These are phyloP conservation scores for Fusarium sarcochroum DNA, from an alignment of 2,329 filamentous ascomycete genomes.

Conservation along the genomic window DNA sequence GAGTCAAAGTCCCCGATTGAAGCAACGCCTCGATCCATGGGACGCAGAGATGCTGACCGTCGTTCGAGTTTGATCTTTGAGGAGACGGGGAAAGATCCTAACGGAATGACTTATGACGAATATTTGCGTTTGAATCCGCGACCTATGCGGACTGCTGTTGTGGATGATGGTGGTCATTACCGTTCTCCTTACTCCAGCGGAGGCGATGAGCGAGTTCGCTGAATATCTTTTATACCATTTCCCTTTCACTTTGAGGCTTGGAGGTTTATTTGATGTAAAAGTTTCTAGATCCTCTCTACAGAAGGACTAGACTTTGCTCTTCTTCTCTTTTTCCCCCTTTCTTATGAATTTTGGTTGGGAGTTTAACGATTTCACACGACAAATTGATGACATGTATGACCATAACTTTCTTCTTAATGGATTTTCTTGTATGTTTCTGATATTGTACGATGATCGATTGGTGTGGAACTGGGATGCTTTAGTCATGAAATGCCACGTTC, in stretches of 20 bases:
- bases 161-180: constrained; percentile 40
- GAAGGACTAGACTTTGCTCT: not conserved
- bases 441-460: constrained; percentile 11
- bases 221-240: not conserved
- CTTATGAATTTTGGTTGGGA: not conserved
- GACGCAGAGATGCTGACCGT: constrained; percentile 29
- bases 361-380: constrained; percentile 17
- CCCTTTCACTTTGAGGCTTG: not conserved
- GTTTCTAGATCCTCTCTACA: constrained; percentile 3
- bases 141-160: constrained; percentile 26
- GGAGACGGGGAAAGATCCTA: constrained; percentile 23
- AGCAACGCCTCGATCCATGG: constrained; percentile 34
- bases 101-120: constrained; percentile 45
- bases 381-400: constrained; percentile 33
- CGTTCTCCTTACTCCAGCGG: constrained; percentile 25
- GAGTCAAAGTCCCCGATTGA: constrained; percentile 30
- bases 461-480: constrained; percentile 15
- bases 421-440: not conserved
- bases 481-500: constrained; percentile 29
- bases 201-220: constrained; percentile 19
- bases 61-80: constrained; percentile 40
- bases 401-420: constrained; percentile 3
- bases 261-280: constrained; percentile 8
- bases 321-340: not conserved
- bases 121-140: constrained; percentile 39